A percentile compares a stretch with the other conserved stretches of the same genome.
phyloP scores from a whole-genome alignment of 768 basidiomycete species.

The Amanita molliuscula region DNA sequence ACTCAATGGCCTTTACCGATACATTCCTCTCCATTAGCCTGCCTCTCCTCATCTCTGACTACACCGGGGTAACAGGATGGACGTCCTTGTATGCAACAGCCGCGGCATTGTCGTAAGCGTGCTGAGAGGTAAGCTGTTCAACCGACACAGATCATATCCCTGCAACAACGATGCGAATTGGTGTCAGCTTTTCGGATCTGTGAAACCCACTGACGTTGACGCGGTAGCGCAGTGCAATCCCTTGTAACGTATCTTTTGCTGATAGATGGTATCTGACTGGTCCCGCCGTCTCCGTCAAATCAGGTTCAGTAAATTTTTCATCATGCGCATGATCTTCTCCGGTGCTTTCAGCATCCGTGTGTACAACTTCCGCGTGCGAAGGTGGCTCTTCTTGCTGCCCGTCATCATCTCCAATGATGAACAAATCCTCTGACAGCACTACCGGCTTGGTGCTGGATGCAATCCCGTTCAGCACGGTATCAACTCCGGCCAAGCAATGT shows the following conservation, averaged over 20 bases:
- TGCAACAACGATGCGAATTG: constrained; percentile 3
- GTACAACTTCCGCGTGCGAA: constrained; percentile 5
- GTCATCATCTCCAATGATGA: constrained; percentile 56
- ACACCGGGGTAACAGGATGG: constrained; percentile 37
- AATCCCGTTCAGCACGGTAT: constrained; percentile 17
- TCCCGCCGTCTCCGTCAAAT: constrained; percentile 16
- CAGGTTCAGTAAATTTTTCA: constrained; percentile 31
- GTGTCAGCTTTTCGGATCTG: not conserved
- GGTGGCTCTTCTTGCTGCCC: constrained; percentile 25
- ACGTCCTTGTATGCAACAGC: constrained; percentile 57
- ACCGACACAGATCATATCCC: constrained; percentile 50
- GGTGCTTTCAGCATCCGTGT: no score
- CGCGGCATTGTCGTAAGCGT: constrained; percentile 65
- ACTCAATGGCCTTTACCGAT: no score
- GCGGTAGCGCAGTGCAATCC: constrained; percentile 50
- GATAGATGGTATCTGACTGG: constrained; percentile 43
- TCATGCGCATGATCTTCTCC: constrained; percentile 52
- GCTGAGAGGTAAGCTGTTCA: constrained; percentile 57
- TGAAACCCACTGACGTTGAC: constrained; percentile 42
- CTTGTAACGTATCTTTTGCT: constrained; percentile 49
- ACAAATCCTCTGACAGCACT: constrained; percentile 48
- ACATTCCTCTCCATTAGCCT: no score
- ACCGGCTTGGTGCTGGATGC: not conserved
- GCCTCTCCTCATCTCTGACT: no score
- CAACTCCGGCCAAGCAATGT: constrained; percentile 51